Evolutionary conservation across 208 protist genomes (phyloP).

Genomic region (Balamuthia mandrillaris): DNA sequence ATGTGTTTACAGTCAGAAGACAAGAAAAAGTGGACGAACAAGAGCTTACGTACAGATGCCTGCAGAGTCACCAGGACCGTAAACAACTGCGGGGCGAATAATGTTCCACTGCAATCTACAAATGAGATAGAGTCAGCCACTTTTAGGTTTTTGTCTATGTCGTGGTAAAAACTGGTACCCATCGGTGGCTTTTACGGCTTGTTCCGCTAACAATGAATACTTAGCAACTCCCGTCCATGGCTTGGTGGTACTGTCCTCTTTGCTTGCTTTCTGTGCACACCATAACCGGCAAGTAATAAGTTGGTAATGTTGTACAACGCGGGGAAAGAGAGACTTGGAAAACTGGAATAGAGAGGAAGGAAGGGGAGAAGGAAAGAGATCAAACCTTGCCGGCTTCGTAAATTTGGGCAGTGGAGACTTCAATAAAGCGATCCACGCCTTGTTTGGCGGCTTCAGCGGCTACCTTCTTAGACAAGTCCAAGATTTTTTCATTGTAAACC

Average conservation of each 20-base stretch:
- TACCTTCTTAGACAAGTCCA: conserved; percentile 69
- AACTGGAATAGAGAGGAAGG: neutral
- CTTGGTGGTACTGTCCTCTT: conserved; percentile 69
- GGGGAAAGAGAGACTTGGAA: neutral
- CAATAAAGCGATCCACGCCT: conserved; percentile 76
- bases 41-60: conserved; percentile 70
- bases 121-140: neutral
- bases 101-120: conserved; percentile 75
- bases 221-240: conserved; percentile 82
- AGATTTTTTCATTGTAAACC: conserved; percentile 76
- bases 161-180: conserved; percentile 20
- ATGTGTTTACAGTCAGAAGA: neutral
- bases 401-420: conserved; percentile 85
- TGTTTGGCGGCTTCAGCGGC: conserved; percentile 68
- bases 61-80: conserved; percentile 79
- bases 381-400: conserved; percentile 73
- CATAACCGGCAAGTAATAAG: neutral
- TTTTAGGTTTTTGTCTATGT: neutral
- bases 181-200: conserved; percentile 59
- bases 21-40: neutral
- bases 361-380: neutral
- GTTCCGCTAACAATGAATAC: conserved; percentile 77
- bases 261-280: conserved; percentile 58
- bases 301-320: neutral
- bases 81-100: conserved; percentile 82